These are phyloP conservation scores for Septoria linicola DNA, from an alignment of 2,329 filamentous ascomycete genomes.

Conservation along the genomic window DNA sequence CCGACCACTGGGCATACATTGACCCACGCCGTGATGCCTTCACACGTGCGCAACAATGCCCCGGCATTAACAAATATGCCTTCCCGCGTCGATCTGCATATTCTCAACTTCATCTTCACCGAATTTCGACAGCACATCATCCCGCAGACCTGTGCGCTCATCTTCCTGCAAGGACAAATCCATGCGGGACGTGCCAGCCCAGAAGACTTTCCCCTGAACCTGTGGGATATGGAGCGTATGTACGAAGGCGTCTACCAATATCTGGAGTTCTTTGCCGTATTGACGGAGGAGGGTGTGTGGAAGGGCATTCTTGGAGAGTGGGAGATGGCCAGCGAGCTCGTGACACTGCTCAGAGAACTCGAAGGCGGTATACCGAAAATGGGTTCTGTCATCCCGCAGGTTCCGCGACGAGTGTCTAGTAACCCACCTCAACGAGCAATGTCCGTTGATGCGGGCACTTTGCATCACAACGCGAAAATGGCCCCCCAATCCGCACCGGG, in stretches of 20 bases:
- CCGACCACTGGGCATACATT: constrained; percentile 13
- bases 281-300: constrained; percentile 81
- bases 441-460: constrained; percentile 31
- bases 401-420: constrained; percentile 26
- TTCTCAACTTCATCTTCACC: constrained; percentile 86
- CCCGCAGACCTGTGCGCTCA: constrained; percentile 89
- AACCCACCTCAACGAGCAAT: constrained; percentile 29
- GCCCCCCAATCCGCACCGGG: constrained; percentile 11
- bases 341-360: constrained; percentile 81
- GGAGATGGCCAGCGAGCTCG: constrained; percentile 85
- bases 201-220: constrained; percentile 86
- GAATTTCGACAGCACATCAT: constrained; percentile 91
- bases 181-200: constrained; percentile 71
- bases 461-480: constrained; percentile 17
- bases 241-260: constrained; percentile 95
- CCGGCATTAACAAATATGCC: constrained; percentile 30
- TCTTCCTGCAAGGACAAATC: constrained; percentile 89
- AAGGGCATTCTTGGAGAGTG: constrained; percentile 84
- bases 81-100: constrained; percentile 58
- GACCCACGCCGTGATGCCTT: constrained; percentile 14
- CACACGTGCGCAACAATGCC: constrained; percentile 1
- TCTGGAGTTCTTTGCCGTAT: constrained; percentile 86
- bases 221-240: constrained; percentile 97
- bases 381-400: constrained; percentile 58
- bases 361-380: constrained; percentile 80